These are phyloP conservation scores for Pugionium dolabratum DNA, from an alignment of 345 rosid species.

Conservation along the genomic window DNA sequence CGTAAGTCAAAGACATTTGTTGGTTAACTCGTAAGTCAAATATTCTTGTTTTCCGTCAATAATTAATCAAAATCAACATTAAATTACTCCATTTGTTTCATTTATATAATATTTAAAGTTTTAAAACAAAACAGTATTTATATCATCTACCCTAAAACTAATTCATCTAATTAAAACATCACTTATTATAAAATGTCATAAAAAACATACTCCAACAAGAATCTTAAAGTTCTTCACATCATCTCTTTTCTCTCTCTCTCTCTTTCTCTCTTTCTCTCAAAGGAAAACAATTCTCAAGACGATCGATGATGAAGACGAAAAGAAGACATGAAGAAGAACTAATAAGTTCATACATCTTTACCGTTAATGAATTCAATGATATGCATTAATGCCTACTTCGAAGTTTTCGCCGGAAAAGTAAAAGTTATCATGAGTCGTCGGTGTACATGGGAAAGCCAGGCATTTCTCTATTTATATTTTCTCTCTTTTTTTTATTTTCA, in stretches of 20 bases:
- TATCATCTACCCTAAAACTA: no score
- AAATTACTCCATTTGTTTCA: no score
- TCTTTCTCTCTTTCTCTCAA: conserved; percentile 12
- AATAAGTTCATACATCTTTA: neutral
- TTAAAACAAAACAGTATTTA: no score
- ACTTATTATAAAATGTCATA: no score
- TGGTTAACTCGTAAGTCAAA: no score
- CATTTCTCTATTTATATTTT: conserved; percentile 22
- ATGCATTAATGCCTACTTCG: conserved; percentile 32
- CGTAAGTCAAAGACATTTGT: no score
- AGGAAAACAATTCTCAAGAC: conserved; percentile 1
- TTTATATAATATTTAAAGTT: no score
- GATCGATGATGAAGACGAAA: conserved; percentile 24
- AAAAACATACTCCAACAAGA: neutral
- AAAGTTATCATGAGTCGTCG: conserved; percentile 23
- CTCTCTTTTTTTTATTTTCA: conserved; percentile 10
- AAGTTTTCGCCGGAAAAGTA: conserved; percentile 25
- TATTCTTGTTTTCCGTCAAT: no score
- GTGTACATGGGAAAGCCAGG: conserved; percentile 45
- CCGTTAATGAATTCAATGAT: neutral
- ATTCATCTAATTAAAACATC: no score
- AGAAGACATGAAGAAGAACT: conserved; percentile 18
- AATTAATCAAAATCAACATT: no score
- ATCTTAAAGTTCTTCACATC: conserved; percentile 9
- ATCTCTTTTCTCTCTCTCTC: neutral